Percentiles rank a stretch among this genome's conserved stretches.
These are phyloP conservation scores for Boletus coccyginus DNA, from an alignment of 768 basidiomycete species.

Conservation along the genomic window DNA sequence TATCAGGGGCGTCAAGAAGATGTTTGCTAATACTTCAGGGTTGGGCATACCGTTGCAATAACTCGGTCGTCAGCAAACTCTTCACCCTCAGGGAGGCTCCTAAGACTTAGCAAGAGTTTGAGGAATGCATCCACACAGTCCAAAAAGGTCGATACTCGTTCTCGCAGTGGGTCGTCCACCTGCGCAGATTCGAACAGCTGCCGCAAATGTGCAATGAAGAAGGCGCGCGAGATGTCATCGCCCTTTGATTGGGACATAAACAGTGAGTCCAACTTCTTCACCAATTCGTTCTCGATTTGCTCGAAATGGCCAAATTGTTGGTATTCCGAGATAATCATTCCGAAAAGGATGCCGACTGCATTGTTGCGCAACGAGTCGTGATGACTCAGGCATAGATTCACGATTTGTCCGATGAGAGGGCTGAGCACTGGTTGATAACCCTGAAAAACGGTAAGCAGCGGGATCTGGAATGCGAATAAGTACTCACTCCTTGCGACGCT, in stretches of 20 bases:
- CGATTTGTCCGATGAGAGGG: slow-evolving; percentile 82
- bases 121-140: slow-evolving; percentile 92
- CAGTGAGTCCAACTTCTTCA: slow-evolving; percentile 84
- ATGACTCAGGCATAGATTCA: slow-evolving; percentile 90
- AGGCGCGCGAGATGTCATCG: slow-evolving; percentile 87
- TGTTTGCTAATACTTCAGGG: background rate
- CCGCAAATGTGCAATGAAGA: slow-evolving; percentile 89
- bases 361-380: slow-evolving; percentile 90
- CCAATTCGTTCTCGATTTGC: slow-evolving; percentile 87
- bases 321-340: slow-evolving; percentile 94
- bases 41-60: slow-evolving; percentile 69
- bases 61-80: slow-evolving; percentile 95
- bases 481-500: slow-evolving; percentile 64
- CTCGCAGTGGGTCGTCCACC: slow-evolving; percentile 76
- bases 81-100: slow-evolving; percentile 87
- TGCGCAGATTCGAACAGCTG: slow-evolving; percentile 83
- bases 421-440: slow-evolving; percentile 84
- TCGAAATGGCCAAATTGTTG: slow-evolving; percentile 82
- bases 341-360: slow-evolving; percentile 89
- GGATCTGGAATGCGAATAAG: background rate
- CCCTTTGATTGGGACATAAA: slow-evolving; percentile 94
- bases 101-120: slow-evolving; percentile 81
- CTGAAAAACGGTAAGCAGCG: slow-evolving; percentile 34
- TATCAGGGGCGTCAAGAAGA: slow-evolving; percentile 29
- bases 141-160: slow-evolving; percentile 77